Evolutionary conservation across 352 stramenopile genomes (phyloP).

Genomic region (Phytophthora macrochlamydospora): DNA sequence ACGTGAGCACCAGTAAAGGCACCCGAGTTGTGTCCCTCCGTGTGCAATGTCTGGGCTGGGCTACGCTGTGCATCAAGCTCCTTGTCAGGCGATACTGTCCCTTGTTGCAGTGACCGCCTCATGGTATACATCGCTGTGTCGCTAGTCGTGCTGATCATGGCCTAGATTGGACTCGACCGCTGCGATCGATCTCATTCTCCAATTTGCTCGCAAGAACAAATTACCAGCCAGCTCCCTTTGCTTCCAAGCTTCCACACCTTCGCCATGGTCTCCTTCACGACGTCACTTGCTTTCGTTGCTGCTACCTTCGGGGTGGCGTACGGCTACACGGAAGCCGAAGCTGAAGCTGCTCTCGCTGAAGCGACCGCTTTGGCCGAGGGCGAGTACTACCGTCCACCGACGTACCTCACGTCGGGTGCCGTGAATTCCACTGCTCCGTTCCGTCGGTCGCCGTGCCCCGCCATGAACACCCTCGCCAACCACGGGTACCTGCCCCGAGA

Average conservation of each 20-base stretch:
- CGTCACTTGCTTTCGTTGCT: constrained; percentile 12
- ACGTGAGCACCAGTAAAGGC: constrained; percentile 9
- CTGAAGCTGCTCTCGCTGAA: constrained; percentile 14
- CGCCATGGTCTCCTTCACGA: constrained; percentile 15
- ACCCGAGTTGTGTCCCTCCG: neutral
- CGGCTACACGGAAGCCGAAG: constrained; percentile 25
- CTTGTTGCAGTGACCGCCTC: constrained; percentile 3
- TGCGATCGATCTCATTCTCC: constrained; percentile 11
- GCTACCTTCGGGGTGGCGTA: constrained; percentile 15
- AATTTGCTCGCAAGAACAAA: constrained; percentile 26
- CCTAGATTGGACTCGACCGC: constrained; percentile 2
- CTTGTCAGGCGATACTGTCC: constrained; percentile 1
- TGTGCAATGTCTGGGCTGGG: constrained; percentile 17
- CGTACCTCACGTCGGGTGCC: constrained; percentile 29
- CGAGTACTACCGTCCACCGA: constrained; percentile 41
- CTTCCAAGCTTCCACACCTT: neutral
- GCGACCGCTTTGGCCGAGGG: constrained; percentile 15
- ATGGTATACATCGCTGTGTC: neutral
- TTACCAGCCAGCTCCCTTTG: constrained; percentile 7
- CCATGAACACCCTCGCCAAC: constrained; percentile 59
- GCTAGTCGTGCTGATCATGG: neutral
- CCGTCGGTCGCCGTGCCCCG: constrained; percentile 46
- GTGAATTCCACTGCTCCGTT: constrained; percentile 31
- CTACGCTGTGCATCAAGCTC: constrained; percentile 18
- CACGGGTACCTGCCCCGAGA: constrained; percentile 49